Evolutionary conservation across 1,284 basidiomycete species (phyloP), one percentile per base, ranked within the genome.

Genomic region (Moesziomyces globuligerus): DNA sequence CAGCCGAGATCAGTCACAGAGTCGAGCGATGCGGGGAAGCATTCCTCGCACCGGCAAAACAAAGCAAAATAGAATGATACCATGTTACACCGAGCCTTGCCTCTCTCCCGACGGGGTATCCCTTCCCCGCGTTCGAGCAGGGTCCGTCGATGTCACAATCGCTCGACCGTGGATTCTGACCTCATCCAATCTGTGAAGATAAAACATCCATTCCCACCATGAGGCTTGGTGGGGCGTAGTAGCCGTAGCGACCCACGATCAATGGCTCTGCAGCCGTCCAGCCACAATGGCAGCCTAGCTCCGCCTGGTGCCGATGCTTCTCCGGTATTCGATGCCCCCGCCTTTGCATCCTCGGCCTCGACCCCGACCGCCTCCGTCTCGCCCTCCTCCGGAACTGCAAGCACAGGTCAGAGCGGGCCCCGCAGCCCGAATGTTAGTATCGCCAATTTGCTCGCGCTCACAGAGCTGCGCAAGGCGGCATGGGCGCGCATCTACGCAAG

Each of bases 381-480:
- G 29, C 26, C 54, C 1, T 38, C 42, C 11, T 56, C 54, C 8
- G 8, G 24, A 7, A 48, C 41, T 18, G 21, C 37, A 21, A 20
- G 15, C 6, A n/a, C 10, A 7, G 8, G 17, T 21, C 43, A 40
- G 2, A 36, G 23, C 17, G 28, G 32, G 20, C 18, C 37, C 13
- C 24, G 49, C 13, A 47, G 44, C 28, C 21, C 44, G 1, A 21
- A 2, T 3, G 3, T n/a, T 10, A 54, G 23, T 1, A 51, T 58
- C 3, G 61, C 62, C 25, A 62, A 61, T 13, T 42, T 61, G 7
- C 54, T 72, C 15, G 26, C 53, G 5, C 59, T 72, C 20, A 72
- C 70, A 1, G 70, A 72, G 47, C 49, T 72, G 4, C 55, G 70
- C n/a, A 59, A 68, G 34, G 65, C 65, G 17, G 55, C 60, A 7